A percentile compares a stretch with the other conserved stretches of the same genome.
Evolutionary conservation across 2,329 filamentous ascomycete species (phyloP).

Genomic region (Aspergillus thermomutatus): DNA sequence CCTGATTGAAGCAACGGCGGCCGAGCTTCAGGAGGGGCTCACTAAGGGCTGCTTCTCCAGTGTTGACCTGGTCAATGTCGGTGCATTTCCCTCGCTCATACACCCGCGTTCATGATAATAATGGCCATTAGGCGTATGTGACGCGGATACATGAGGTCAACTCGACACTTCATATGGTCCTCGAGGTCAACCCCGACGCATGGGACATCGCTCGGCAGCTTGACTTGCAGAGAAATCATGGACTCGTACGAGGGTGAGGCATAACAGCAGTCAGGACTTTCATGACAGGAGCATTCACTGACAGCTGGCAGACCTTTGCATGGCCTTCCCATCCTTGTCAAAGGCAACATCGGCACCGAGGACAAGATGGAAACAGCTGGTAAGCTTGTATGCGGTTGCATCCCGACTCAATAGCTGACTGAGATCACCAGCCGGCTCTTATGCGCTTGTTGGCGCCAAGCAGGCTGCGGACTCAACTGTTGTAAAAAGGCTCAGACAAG

Average conservation of each 20-base stretch:
- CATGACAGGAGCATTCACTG: no score
- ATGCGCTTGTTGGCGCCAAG: slow-evolving; percentile 57
- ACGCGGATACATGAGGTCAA: slow-evolving; percentile 54
- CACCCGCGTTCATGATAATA: not conserved
- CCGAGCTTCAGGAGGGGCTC: slow-evolving; percentile 51
- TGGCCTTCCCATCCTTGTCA: slow-evolving; percentile 64
- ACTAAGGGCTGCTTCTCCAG: slow-evolving; percentile 52
- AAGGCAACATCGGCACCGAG: slow-evolving; percentile 63
- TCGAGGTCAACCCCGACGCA: slow-evolving; percentile 56
- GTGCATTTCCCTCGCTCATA: not conserved
- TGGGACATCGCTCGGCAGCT: slow-evolving; percentile 46
- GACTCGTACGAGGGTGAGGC: slow-evolving; percentile 44
- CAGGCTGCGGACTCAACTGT: slow-evolving; percentile 58
- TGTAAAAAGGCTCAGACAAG: slow-evolving; percentile 56
- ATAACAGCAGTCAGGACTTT: not conserved
- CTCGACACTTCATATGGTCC: slow-evolving; percentile 49
- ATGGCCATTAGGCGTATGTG: slow-evolving; percentile 45
- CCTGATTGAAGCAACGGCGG: slow-evolving; percentile 51
- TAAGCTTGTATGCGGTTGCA: slow-evolving; percentile 4
- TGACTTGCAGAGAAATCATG: slow-evolving; percentile 48
- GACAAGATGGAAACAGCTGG: slow-evolving; percentile 62
- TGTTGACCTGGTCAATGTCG: slow-evolving; percentile 52
- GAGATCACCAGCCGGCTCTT: slow-evolving; percentile 54
- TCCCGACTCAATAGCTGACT: not conserved
- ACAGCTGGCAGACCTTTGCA: slow-evolving; percentile 50